Evolutionary conservation across 2,329 filamentous ascomycete species (phyloP), one percentile per base, ranked within the genome.

Genomic region (Diaporthe ilicicola): DNA sequence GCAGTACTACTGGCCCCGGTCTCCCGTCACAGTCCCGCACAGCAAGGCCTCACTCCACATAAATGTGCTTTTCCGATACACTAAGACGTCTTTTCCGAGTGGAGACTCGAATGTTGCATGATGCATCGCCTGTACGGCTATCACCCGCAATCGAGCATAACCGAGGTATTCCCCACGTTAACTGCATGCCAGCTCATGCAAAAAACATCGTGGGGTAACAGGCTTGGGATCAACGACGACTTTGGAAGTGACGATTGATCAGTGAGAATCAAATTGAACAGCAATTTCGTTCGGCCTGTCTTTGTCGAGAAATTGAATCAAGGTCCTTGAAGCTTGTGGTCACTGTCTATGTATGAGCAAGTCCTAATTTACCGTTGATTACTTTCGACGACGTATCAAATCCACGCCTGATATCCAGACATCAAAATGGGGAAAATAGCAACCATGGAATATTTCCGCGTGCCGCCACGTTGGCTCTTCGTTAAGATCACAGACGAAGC

Each of bases 381-480:
- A 34, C 32, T 8, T 48, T 48, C 12, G 15, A 42, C 39, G 15
- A 32, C 2, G 22, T 19, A 13, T 61, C 39, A n/a, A 54, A 19
- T 15, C 2, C 22, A 2, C 1, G 19, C 27, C 8, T 34, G 17
- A n/a, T 34, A 62, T n/a, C 42, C 42, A 10, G 24, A 9, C 27
- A 22, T 12, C 64, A 72, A 65, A 3, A 91, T 91, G 89, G 84
- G 84, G 2, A 89, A 88, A 74, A 91, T 92, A 76, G 85, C 85
- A 73, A 83, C 76, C 15, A 87, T 92, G 32, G 89, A 92, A 76
- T 90, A 91, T 76, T 92, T 92, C 77, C 85, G 89, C 34, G 88
- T 92, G 29, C 87, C 88, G 62, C 90, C 90, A 24, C 83, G 90
- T 59, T 92, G 90, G 90, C 84, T 92, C 3, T 92, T 92, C 73